Conservation (phyloP, 352 stramenopile species). For the Phytophthora sp. region DNA sequence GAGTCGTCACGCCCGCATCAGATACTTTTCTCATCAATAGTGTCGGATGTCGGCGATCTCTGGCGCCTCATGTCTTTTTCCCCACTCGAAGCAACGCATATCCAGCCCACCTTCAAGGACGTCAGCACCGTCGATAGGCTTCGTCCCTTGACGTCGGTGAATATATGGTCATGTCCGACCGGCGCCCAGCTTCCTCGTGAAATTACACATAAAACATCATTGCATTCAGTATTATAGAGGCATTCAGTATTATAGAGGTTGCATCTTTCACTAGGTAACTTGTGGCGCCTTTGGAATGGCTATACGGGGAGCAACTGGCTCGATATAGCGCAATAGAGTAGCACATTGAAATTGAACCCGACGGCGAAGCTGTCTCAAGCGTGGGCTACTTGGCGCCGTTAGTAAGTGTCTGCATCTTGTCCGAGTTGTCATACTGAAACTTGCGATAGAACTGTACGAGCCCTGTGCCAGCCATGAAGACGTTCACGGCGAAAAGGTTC, state of each 20-base stretch:
- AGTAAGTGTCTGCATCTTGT: background rate
- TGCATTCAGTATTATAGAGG: slow-evolving; percentile 20
- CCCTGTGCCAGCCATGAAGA: slow-evolving; percentile 90
- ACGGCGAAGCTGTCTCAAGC: slow-evolving; percentile 5
- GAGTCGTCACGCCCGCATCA: too few species aligned
- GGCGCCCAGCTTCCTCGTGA: background rate
- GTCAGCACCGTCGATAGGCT: background rate
- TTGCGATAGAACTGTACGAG: slow-evolving; percentile 69
- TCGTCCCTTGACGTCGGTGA: background rate
- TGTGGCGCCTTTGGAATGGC: too few species aligned
- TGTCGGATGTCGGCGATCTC: slow-evolving; percentile 20
- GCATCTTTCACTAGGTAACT: slow-evolving; percentile 5
- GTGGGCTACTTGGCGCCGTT: background rate
- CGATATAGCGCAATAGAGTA: slow-evolving; percentile 1
- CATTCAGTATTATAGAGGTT: too few species aligned
- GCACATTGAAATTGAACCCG: background rate
- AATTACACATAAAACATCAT: slow-evolving; percentile 6
- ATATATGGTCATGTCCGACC: too few species aligned
- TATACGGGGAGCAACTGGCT: slow-evolving; percentile 6
- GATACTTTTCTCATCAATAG: slow-evolving; percentile 9
- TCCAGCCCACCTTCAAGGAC: slow-evolving; percentile 23
- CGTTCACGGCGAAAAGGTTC: slow-evolving; percentile 91
- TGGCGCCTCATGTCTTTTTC: slow-evolving; percentile 1
- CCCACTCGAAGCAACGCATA: slow-evolving; percentile 13
- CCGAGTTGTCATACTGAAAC: slow-evolving; percentile 28